Conservation (phyloP, 139 green algal genomes). For the Chlamydomonas schloesseri region DNA sequence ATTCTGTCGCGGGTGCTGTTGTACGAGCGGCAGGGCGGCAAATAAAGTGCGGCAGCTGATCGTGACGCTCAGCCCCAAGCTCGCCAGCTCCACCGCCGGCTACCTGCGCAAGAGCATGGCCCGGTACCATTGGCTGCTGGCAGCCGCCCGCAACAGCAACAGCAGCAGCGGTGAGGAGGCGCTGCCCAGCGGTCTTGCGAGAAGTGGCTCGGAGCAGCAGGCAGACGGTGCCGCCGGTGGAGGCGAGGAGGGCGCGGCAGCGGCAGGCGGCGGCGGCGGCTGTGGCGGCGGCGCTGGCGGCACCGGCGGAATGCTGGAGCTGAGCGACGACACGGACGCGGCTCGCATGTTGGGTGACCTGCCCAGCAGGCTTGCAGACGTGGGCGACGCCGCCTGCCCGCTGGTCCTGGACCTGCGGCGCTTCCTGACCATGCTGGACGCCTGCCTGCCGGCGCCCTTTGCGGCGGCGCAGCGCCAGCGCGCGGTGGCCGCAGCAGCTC, state of each 20-base stretch:
- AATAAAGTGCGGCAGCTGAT: slow-evolving; percentile 34
- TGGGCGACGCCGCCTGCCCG: not conserved
- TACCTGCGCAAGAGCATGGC: not conserved
- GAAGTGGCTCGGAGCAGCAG: too few relatives aligned
- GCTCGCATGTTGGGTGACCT: not conserved
- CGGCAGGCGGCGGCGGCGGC: not conserved
- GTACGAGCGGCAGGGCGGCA: too few relatives aligned
- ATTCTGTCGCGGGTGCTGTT: slow-evolving; percentile 27
- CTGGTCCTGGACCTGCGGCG: slow-evolving; percentile 31
- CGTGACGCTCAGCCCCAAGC: slow-evolving; percentile 34
- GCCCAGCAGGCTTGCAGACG: not conserved
- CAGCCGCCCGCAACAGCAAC: too few relatives aligned
- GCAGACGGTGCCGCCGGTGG: not conserved
- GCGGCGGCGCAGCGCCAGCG: not conserved
- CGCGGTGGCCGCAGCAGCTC: not conserved
- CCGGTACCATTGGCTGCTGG: not conserved
- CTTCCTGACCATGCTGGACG: slow-evolving; percentile 18
- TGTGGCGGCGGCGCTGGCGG: not conserved
- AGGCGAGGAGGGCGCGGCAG: not conserved
- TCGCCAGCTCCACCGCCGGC: not conserved
- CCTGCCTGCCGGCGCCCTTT: slow-evolving; percentile 9
- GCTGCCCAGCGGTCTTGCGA: too few relatives aligned
- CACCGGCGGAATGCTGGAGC: not conserved
- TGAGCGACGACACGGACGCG: slow-evolving; percentile 2
- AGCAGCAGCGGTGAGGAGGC: not conserved